Percentiles rank a stretch among this genome's conserved stretches.
phyloP scores from a whole-genome alignment of 192 early-diverging fungal species.

The Chytriomyces sp. region DNA sequence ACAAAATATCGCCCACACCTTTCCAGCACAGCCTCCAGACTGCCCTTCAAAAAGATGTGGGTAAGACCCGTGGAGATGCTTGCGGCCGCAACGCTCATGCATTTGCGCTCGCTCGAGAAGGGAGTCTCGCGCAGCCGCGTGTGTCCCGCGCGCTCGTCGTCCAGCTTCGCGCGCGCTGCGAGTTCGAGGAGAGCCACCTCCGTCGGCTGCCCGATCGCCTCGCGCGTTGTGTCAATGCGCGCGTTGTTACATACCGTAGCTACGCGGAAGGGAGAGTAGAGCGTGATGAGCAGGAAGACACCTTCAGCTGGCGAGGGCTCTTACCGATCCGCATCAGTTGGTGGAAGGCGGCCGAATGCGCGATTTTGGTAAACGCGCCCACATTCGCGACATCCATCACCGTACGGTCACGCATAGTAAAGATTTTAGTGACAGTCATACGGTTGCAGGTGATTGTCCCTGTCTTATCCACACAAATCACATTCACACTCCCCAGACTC shows the following conservation, averaged over 20 bases:
- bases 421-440: slow-evolving; percentile 89
- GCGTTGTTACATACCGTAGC: slow-evolving; percentile 95
- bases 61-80: slow-evolving; percentile 30
- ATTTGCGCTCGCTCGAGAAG: slow-evolving; percentile 93
- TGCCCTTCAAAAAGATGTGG: slow-evolving; percentile 79
- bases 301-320: slow-evolving; percentile 10
- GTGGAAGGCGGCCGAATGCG: slow-evolving; percentile 41
- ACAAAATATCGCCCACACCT: slow-evolving; percentile 69
- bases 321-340: slow-evolving; percentile 58
- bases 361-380: slow-evolving; percentile 55
- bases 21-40: slow-evolving; percentile 77
- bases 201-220: slow-evolving; percentile 87
- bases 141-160: slow-evolving; percentile 74
- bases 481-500: slow-evolving; percentile 90
- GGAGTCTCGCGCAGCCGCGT: slow-evolving; percentile 76
- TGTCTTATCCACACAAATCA: slow-evolving; percentile 98
- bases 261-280: slow-evolving; percentile 6
- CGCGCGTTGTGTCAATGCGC: slow-evolving; percentile 68
- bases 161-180: slow-evolving; percentile 53
- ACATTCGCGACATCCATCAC: slow-evolving; percentile 47
- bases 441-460: slow-evolving; percentile 94
- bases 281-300: slow-evolving; percentile 2
- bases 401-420: slow-evolving; percentile 56
- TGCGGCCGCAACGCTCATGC: slow-evolving; percentile 77
- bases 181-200: slow-evolving; percentile 90